These are phyloP conservation scores for Posidonia australis DNA, from an alignment of 106 monocot genomes.

Conservation along the genomic window DNA sequence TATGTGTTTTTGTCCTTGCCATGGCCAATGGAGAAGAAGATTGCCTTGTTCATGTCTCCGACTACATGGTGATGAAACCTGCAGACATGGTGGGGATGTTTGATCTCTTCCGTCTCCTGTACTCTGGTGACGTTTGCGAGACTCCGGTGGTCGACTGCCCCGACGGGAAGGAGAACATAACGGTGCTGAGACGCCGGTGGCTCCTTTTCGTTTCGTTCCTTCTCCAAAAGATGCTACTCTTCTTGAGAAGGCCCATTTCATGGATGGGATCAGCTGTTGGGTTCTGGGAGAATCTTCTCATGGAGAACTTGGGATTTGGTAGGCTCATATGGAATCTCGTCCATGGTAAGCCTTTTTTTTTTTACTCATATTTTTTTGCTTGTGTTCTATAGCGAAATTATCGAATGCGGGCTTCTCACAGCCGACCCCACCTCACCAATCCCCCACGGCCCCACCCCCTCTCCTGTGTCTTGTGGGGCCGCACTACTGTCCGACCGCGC, in stretches of 20 bases:
- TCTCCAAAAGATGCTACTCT: slow-evolving; percentile 6
- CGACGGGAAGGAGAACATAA: background rate
- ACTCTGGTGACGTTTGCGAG: background rate
- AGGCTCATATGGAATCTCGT: slow-evolving; percentile 3
- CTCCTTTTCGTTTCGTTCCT: slow-evolving; percentile 20
- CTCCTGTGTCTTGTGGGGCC: too few species aligned
- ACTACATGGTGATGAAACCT: slow-evolving; percentile 18
- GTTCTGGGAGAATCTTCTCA: slow-evolving; percentile 9
- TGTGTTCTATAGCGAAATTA: too few species aligned
- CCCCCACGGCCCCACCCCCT: too few species aligned
- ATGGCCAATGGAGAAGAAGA: slow-evolving; percentile 5
- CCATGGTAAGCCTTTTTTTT: slow-evolving; percentile 2
- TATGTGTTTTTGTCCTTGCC: background rate
- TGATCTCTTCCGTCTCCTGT: slow-evolving; percentile 9
- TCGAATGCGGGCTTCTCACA: too few species aligned
- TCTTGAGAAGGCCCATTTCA: slow-evolving; percentile 1
- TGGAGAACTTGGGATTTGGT: background rate
- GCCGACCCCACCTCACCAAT: too few species aligned
- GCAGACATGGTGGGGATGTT: slow-evolving; percentile 8
- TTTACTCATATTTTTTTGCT: background rate
- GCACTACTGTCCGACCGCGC: too few species aligned
- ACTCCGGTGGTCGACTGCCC: slow-evolving; percentile 9
- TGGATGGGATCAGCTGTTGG: slow-evolving; percentile 8
- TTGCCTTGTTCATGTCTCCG: background rate
- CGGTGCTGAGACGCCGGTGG: slow-evolving; percentile 9